Conservation (phyloP, 202 grass and related monocot genomes). For the Dendrocalamus latiflorus region DNA sequence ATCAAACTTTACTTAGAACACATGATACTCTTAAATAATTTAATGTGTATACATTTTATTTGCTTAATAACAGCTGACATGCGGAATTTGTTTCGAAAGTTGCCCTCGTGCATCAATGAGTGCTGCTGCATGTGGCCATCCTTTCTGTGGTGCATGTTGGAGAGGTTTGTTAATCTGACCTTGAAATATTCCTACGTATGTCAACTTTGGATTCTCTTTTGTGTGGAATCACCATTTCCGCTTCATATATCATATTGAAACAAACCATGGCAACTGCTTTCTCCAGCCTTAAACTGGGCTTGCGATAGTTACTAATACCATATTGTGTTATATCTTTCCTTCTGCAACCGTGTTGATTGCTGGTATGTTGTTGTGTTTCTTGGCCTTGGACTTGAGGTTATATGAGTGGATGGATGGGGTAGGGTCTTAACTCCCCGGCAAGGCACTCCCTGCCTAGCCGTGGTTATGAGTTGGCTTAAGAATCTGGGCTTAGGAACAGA, state of each 20-base stretch:
- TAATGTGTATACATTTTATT: constrained; percentile 20
- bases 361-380: no score
- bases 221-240: neutral
- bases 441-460: no score
- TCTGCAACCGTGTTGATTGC: neutral
- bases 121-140: constrained; percentile 76
- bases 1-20: neutral
- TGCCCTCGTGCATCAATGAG: constrained; percentile 61
- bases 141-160: constrained; percentile 76
- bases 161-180: constrained; percentile 57
- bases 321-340: constrained; percentile 4
- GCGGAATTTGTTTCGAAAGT: no score
- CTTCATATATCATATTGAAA: constrained; percentile 5
- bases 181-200: constrained; percentile 10
- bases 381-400: no score
- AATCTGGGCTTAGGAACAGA: no score
- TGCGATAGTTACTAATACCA: neutral
- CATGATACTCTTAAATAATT: neutral
- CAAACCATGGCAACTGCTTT: constrained; percentile 5
- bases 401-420: no score
- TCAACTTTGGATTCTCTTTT: neutral
- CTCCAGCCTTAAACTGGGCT: neutral
- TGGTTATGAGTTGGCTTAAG: no score
- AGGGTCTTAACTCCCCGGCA: no score
- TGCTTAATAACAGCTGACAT: constrained; percentile 64